phyloP scores from a whole-genome alignment of 2,329 filamentous ascomycete genomes.

The Colletotrichum lindemuthianum region DNA sequence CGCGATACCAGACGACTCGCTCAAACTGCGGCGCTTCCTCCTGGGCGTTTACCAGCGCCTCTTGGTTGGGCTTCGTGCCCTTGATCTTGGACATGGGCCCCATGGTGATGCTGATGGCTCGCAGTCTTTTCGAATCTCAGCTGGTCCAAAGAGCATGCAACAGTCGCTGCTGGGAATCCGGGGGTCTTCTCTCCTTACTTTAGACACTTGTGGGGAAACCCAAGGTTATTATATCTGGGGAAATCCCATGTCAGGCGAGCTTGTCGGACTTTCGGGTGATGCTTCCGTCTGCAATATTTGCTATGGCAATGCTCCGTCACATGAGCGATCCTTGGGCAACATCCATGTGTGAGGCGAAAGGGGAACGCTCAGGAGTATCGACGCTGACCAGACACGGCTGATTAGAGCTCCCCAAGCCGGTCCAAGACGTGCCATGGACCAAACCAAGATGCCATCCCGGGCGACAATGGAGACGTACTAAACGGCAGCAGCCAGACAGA shows the following conservation, averaged over 20 bases:
- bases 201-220: constrained; percentile 1
- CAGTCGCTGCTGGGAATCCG: background rate
- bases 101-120: background rate
- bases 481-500: constrained; percentile 6
- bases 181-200: background rate
- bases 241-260: background rate
- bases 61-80: background rate
- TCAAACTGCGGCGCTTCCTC: constrained; percentile 60
- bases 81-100: constrained; percentile 18
- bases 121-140: background rate
- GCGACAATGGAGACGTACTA: background rate
- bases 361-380: background rate
- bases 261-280: constrained; percentile 9
- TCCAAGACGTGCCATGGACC: constrained; percentile 2
- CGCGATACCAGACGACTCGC: constrained; percentile 61
- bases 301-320: background rate
- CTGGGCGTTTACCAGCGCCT: constrained; percentile 42
- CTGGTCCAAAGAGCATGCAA: background rate
- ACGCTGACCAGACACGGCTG: background rate
- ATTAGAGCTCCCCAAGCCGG: constrained; percentile 1
- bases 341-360: background rate
- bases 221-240: constrained; percentile 18
- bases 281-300: background rate
- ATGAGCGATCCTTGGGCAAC: background rate
- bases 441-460: constrained; percentile 2